phyloP scores from a whole-genome alignment of 495 filamentous ascomycete species.

The Collariella sp. region DNA sequence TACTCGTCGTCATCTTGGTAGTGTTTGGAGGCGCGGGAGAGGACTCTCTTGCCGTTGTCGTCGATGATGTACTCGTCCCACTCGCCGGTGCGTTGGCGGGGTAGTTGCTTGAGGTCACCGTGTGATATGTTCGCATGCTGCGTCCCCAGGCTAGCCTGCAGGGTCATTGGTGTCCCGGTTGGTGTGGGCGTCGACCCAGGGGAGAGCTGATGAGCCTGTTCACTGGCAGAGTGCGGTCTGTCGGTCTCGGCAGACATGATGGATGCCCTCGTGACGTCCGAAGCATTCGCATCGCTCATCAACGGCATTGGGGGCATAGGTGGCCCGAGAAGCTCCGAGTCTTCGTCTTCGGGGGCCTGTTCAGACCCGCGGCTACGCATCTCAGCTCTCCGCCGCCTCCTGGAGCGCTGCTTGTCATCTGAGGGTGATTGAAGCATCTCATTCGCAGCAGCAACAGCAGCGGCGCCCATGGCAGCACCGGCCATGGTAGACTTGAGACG shows the following conservation, averaged over 20 bases:
- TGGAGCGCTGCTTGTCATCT: constrained; percentile 38
- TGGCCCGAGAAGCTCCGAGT: constrained; percentile 30
- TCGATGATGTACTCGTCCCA: constrained; percentile 37
- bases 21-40: constrained; percentile 13
- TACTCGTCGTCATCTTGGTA: constrained; percentile 35
- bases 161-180: constrained; percentile 31
- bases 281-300: constrained; percentile 71
- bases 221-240: constrained; percentile 54
- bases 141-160: constrained; percentile 35
- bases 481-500: constrained; percentile 32
- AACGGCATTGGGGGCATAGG: constrained; percentile 69
- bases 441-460: constrained; percentile 25
- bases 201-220: constrained; percentile 40
- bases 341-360: constrained; percentile 30
- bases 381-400: constrained; percentile 37
- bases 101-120: constrained; percentile 41
- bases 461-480: constrained; percentile 29
- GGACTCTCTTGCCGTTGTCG: constrained; percentile 36
- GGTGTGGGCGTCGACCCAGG: constrained; percentile 36
- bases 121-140: constrained; percentile 46
- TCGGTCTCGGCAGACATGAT: constrained; percentile 78
- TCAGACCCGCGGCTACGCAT: constrained; percentile 33
- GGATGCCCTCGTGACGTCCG: constrained; percentile 80
- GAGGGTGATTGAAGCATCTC: constrained; percentile 32
- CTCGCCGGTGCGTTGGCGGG: constrained; percentile 31